phyloP scores from a whole-genome alignment of 2,329 filamentous ascomycete genomes.

The Hymenoscyphus salicellus region DNA sequence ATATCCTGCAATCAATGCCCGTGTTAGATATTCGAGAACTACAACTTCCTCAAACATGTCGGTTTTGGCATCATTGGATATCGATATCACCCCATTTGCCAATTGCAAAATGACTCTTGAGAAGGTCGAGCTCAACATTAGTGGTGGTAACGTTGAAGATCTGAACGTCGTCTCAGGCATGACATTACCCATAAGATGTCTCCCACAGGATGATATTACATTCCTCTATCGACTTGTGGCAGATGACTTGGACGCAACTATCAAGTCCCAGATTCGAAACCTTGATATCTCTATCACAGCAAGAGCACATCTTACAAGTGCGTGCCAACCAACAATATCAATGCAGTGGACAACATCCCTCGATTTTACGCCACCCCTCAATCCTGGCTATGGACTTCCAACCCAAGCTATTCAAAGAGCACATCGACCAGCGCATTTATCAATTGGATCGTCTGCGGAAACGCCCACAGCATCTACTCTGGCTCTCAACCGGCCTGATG shows the following conservation, averaged over 20 bases:
- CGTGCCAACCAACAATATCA: slow-evolving; percentile 58
- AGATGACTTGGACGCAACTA: slow-evolving; percentile 34
- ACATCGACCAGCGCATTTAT: slow-evolving; percentile 62
- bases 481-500: slow-evolving; percentile 56
- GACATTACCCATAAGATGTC: slow-evolving; percentile 57
- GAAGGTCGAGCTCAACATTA: slow-evolving; percentile 55
- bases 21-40: slow-evolving; percentile 68
- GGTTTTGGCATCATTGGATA: slow-evolving; percentile 67
- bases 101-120: slow-evolving; percentile 64
- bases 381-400: slow-evolving; percentile 58
- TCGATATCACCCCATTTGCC: slow-evolving; percentile 70
- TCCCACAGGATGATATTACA: slow-evolving; percentile 71
- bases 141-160: slow-evolving; percentile 57
- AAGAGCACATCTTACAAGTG: slow-evolving; percentile 54
- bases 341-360: slow-evolving; percentile 68
- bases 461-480: slow-evolving; percentile 56
- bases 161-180: slow-evolving; percentile 51
- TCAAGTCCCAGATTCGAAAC: slow-evolving; percentile 48
- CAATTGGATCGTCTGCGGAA: slow-evolving; percentile 54
- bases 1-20: slow-evolving; percentile 67
- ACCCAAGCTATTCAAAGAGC: slow-evolving; percentile 58
- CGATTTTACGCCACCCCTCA: slow-evolving; percentile 66
- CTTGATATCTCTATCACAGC: slow-evolving; percentile 61
- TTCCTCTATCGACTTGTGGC: slow-evolving; percentile 68
- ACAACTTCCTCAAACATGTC: slow-evolving; percentile 54